phyloP scores from a whole-genome alignment of 78 protist species.

The Monosiga brevicollis region DNA sequence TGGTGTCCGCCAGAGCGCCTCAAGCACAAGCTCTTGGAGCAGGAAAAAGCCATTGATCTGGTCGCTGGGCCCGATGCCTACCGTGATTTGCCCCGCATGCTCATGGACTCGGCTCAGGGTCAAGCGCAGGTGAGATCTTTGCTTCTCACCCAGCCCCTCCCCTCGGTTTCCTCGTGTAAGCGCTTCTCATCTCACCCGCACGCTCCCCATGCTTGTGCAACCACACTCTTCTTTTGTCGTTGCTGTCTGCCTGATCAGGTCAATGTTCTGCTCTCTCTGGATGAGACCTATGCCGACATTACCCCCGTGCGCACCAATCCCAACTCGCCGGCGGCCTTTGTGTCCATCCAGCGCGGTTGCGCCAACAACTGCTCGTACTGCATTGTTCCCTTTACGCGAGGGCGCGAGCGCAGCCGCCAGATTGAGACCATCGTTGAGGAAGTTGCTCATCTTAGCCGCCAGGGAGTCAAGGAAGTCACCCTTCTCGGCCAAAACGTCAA shows the following conservation, averaged over 20 bases:
- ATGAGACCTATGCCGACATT: slow-evolving; percentile 91
- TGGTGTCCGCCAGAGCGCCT: too few relatives aligned
- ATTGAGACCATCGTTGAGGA: slow-evolving; percentile 58
- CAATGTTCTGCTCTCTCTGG: slow-evolving; percentile 70
- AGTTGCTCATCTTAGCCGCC: slow-evolving; percentile 25
- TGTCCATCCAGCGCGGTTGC: slow-evolving; percentile 82
- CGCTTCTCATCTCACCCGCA: background rate
- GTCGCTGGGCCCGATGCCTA: slow-evolving; percentile 80
- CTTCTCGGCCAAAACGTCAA: slow-evolving; percentile 92
- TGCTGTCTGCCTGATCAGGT: slow-evolving; percentile 25
- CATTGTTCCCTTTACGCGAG: slow-evolving; percentile 91
- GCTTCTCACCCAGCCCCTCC: background rate
- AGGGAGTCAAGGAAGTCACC: slow-evolving; percentile 44
- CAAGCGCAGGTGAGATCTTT: background rate
- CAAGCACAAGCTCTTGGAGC: slow-evolving; percentile 56
- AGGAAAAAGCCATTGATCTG: slow-evolving; percentile 46
- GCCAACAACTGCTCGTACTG: slow-evolving; percentile 92
- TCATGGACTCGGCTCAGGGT: slow-evolving; percentile 6
- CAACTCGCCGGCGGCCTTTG: slow-evolving; percentile 13
- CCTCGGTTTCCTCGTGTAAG: background rate
- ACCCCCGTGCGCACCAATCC: slow-evolving; percentile 67
- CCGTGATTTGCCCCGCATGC: slow-evolving; percentile 73
- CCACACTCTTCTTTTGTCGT: background rate
- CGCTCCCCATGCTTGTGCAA: background rate
- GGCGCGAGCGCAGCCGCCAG: slow-evolving; percentile 72